phyloP scores from a whole-genome alignment of 1,284 basidiomycete genomes.

The Erythrobasidium hasegawianum region DNA sequence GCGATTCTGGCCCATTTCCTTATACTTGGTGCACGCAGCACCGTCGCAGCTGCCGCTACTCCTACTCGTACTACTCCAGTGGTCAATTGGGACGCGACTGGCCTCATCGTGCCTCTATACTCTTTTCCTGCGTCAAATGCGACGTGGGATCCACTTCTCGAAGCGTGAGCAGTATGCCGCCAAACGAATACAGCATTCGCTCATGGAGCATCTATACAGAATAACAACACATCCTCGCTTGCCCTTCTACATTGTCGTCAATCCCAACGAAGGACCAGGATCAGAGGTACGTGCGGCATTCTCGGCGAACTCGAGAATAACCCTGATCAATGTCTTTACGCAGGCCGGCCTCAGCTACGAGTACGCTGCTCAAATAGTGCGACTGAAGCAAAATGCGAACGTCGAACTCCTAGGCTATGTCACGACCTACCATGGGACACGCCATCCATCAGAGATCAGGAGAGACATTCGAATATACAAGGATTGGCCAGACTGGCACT shows the following conservation, averaged over 20 bases:
- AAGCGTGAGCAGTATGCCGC: not conserved
- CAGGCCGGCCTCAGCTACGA: slow-evolving; percentile 1
- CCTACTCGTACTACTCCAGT: not conserved
- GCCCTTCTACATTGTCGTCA: not conserved
- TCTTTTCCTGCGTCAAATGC: not conserved
- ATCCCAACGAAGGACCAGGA: not conserved
- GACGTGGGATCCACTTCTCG: not conserved
- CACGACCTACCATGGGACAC: not conserved
- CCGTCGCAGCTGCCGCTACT: too few species aligned
- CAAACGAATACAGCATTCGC: too few species aligned
- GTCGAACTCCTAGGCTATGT: not conserved
- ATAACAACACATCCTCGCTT: not conserved
- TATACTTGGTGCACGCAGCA: too few species aligned
- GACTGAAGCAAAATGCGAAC: not conserved
- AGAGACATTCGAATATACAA: slow-evolving; percentile 1
- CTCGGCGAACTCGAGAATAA: not conserved
- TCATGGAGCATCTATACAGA: too few species aligned
- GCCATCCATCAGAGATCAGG: not conserved
- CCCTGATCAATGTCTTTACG: not conserved
- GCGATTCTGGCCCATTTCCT: too few species aligned
- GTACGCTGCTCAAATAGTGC: not conserved
- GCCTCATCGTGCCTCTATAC: slow-evolving; percentile 1
- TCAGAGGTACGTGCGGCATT: not conserved
- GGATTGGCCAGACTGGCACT: not conserved
- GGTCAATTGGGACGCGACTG: not conserved